phyloP scores from a whole-genome alignment of 441 rosid genomes.

The Euphorbia schlechtendalii region DNA sequence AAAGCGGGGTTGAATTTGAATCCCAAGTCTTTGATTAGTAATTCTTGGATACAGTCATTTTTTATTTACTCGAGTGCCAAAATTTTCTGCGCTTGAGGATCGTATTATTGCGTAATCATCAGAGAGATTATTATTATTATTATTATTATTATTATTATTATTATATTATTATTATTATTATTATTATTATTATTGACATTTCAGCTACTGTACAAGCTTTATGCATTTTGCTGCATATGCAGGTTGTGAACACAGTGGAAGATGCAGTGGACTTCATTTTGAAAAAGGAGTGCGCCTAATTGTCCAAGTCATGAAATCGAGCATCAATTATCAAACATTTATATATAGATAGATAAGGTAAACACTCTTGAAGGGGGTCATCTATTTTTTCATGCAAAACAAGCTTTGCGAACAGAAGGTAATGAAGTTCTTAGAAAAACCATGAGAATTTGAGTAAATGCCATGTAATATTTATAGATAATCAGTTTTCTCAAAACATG shows the following conservation, averaged over 20 bases:
- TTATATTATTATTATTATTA: too few relatives aligned
- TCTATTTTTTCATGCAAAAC: not conserved
- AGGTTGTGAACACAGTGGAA: conserved; percentile 79
- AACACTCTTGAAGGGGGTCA: not conserved
- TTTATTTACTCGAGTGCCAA: not conserved
- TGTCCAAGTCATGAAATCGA: not conserved
- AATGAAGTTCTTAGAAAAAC: not conserved
- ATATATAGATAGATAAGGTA: not conserved
- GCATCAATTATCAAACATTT: not conserved
- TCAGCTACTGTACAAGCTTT: not conserved
- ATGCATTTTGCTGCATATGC: conserved; percentile 16
- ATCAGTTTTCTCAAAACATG: too few relatives aligned
- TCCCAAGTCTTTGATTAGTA: not conserved
- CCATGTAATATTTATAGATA: too few relatives aligned
- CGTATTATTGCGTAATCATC: too few relatives aligned
- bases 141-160: too few relatives aligned
- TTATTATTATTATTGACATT: not conserved
- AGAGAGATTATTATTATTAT: too few relatives aligned
- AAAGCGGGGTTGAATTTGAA: too few relatives aligned
- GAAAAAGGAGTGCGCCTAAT: conserved; percentile 34
- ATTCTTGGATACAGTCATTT: not conserved
- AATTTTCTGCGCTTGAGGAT: not conserved
- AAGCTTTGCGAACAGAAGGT: too few relatives aligned
- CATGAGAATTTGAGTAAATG: not conserved
- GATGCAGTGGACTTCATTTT: conserved; percentile 70